phyloP scores from a whole-genome alignment of 139 green algal genomes.

The Volvox reticuliferus region DNA sequence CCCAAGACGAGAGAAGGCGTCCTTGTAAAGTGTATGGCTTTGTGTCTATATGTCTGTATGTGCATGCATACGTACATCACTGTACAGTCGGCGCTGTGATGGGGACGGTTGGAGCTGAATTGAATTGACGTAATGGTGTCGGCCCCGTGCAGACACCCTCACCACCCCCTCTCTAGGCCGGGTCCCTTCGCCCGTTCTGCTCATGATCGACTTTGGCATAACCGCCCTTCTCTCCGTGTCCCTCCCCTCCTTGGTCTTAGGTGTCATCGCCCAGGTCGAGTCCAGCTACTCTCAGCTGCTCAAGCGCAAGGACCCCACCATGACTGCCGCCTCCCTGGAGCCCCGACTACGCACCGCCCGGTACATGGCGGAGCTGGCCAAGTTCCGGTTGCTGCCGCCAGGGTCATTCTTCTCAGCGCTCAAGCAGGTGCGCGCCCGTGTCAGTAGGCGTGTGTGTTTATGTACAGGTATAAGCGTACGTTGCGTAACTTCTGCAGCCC shows the following conservation, averaged over 20 bases:
- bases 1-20: no score
- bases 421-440: conserved; percentile 52
- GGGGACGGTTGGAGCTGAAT: no score
- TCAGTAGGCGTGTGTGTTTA: not conserved
- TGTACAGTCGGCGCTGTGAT: no score
- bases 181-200: not conserved
- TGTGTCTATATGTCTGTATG: no score
- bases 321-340: conserved; percentile 76
- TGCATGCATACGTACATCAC: no score
- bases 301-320: conserved; percentile 75
- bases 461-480: not conserved
- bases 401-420: conserved; percentile 72
- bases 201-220: not conserved
- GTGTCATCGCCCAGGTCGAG: conserved; percentile 76
- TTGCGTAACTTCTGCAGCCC: no score
- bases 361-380: conserved; percentile 93
- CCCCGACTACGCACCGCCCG: conserved; percentile 77
- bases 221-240: no score
- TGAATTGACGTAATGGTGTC: no score
- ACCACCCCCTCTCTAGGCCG: not conserved
- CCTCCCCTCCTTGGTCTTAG: no score
- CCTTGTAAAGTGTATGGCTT: no score
- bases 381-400: conserved; percentile 77
- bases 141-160: no score
- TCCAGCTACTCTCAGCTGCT: conserved; percentile 81